These are phyloP conservation scores for Sarocladiaceae sp. DNA, from an alignment of 2,329 filamentous ascomycete species.

Conservation along the genomic window DNA sequence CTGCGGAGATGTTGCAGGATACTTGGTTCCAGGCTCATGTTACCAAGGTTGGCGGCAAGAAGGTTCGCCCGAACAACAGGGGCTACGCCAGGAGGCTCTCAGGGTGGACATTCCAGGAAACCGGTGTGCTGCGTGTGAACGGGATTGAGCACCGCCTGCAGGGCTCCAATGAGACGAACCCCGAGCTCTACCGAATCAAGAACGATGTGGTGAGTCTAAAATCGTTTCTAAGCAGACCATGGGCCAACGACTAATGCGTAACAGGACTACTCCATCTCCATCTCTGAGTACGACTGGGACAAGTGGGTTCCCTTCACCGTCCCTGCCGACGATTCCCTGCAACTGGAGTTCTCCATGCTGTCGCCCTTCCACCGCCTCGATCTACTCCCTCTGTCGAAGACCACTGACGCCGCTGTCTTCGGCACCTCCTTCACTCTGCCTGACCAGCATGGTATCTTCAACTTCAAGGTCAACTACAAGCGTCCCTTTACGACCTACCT, in stretches of 20 bases:
- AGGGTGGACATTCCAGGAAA: conserved; percentile 96
- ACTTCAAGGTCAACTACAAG: conserved; percentile 97
- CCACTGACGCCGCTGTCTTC: conserved; percentile 66
- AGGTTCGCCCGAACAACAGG: conserved; percentile 65
- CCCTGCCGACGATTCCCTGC: conserved; percentile 64
- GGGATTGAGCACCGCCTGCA: conserved; percentile 68
- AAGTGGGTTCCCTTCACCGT: conserved; percentile 69
- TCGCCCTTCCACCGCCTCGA: conserved; percentile 90
- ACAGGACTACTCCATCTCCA: conserved; percentile 77
- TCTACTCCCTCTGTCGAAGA: conserved; percentile 51
- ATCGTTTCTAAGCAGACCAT: background rate
- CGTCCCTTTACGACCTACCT: conserved; percentile 82
- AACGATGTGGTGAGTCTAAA: conserved; percentile 79
- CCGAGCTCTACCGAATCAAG: conserved; percentile 89
- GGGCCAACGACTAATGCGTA: conserved; percentile 18
- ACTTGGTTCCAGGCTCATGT: conserved; percentile 83
- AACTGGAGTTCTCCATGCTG: conserved; percentile 98
- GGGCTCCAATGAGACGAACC: conserved; percentile 61
- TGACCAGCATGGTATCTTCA: conserved; percentile 98
- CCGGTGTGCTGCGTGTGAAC: conserved; percentile 80
- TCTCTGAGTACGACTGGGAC: conserved; percentile 78
- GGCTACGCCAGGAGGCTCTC: conserved; percentile 79
- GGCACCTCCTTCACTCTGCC: conserved; percentile 72
- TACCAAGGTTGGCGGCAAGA: conserved; percentile 47
- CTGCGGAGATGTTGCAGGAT: conserved; percentile 80